These are phyloP conservation scores for Acacia pycnantha DNA, from an alignment of 331 rosid genomes.

Conservation along the genomic window DNA sequence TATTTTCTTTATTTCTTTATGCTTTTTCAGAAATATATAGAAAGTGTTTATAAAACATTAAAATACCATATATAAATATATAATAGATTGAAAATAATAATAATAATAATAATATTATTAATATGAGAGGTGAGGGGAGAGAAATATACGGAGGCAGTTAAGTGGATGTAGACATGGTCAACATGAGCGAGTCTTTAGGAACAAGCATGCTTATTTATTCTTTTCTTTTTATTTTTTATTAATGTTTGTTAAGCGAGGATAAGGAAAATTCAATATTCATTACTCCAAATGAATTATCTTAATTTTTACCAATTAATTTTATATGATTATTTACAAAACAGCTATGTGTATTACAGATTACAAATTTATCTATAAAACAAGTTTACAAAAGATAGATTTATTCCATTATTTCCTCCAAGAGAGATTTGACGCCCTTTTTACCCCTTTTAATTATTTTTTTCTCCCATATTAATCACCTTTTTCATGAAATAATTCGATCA, in stretches of 20 bases:
- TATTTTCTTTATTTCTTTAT: not conserved
- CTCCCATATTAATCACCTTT: not conserved
- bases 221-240: not conserved
- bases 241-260: not conserved
- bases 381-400: not conserved
- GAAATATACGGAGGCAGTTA: constrained; percentile 32
- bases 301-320: not conserved
- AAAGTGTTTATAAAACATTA: not conserved
- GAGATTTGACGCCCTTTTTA: not conserved
- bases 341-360: not conserved
- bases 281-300: not conserved
- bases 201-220: not conserved
- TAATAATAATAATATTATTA: too few relatives aligned
- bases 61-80: not conserved
- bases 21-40: not conserved
- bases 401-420: not conserved
- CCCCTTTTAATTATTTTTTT: not conserved
- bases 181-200: constrained; percentile 17
- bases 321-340: not conserved
- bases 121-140: constrained; percentile 3
- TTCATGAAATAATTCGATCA: not conserved
- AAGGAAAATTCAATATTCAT: not conserved
- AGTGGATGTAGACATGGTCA: constrained; percentile 10
- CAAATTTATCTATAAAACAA: not conserved
- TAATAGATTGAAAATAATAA: not conserved